phyloP scores from a whole-genome alignment of 1,284 basidiomycete species.

The Laetiporus sulphureus region DNA sequence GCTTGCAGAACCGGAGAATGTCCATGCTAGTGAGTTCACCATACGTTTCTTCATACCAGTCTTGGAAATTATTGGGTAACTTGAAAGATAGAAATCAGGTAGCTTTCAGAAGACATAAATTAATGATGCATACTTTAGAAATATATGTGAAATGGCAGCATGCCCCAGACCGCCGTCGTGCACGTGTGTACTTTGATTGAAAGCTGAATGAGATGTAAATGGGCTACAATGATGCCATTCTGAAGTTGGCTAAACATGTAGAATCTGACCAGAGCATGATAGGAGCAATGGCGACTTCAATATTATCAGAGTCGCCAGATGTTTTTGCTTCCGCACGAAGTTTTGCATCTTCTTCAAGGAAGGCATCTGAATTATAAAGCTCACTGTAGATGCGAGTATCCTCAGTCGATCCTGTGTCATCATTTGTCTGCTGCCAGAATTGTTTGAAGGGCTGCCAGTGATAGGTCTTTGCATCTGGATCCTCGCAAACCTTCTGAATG shows the following conservation, averaged over 20 bases:
- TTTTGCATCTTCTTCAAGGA: constrained; percentile 14
- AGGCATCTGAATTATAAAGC: constrained; percentile 14
- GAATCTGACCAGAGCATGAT: constrained; percentile 16
- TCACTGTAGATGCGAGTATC: constrained; percentile 13
- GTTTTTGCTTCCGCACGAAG: constrained; percentile 7
- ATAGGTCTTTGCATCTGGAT: neutral
- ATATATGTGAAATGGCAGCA: constrained; percentile 24
- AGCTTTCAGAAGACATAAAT: constrained; percentile 4
- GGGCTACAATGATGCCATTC: constrained; percentile 10
- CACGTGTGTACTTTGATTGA: constrained; percentile 18
- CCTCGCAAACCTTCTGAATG: constrained; percentile 9
- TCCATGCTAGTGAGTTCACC: neutral
- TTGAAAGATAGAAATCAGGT: neutral
- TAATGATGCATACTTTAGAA: constrained; percentile 22
- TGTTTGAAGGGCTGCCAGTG: constrained; percentile 6
- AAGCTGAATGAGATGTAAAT: constrained; percentile 14
- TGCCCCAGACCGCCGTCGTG: constrained; percentile 11
- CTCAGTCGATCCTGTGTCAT: too few species aligned
- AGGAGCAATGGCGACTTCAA: constrained; percentile 11
- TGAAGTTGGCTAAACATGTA: constrained; percentile 7
- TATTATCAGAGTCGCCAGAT: constrained; percentile 6
- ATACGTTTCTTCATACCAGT: neutral
- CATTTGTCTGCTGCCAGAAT: neutral
- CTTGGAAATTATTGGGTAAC: too few species aligned
- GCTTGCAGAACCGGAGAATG: constrained; percentile 15